phyloP scores from a whole-genome alignment of 1,284 basidiomycete species.

The Ceratobasidium sp. region DNA sequence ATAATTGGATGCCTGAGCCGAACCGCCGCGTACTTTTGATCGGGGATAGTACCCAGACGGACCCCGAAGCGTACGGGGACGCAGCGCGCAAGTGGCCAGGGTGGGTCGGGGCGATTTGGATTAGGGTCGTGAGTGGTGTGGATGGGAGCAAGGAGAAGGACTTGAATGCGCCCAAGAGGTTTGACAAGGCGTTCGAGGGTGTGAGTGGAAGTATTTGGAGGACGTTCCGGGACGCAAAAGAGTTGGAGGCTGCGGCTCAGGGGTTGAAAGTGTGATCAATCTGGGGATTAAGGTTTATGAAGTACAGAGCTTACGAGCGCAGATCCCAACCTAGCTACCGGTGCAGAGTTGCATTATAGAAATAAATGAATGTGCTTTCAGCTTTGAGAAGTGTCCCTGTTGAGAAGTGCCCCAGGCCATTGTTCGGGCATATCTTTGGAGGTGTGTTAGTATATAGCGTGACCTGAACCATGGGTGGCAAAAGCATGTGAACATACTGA shows the following conservation, averaged over 20 bases:
- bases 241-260: slow-evolving; percentile 13
- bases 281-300: slow-evolving; percentile 6
- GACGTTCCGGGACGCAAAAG: slow-evolving; percentile 39
- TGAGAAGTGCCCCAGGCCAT: not conserved
- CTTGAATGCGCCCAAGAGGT: slow-evolving; percentile 31
- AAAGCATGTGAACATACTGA: not conserved
- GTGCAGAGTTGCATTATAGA: not conserved
- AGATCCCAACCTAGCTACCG: not conserved
- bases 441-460: not conserved
- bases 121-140: slow-evolving; percentile 24
- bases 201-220: slow-evolving; percentile 22
- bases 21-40: slow-evolving; percentile 24
- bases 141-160: slow-evolving; percentile 33
- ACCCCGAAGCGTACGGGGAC: slow-evolving; percentile 29
- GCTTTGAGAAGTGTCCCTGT: not conserved
- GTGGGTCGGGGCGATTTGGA: slow-evolving; percentile 33
- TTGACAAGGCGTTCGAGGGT: slow-evolving; percentile 42
- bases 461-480: not conserved
- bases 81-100: slow-evolving; percentile 19
- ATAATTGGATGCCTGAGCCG: slow-evolving; percentile 23
- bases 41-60: slow-evolving; percentile 28
- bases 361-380: not conserved
- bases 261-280: slow-evolving; percentile 14
- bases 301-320: not conserved
- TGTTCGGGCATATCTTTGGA: not conserved